Percentiles rank a stretch among this genome's conserved stretches.
phyloP scores from a whole-genome alignment of 352 stramenopile genomes.

The Globisporangium abappressorium region DNA sequence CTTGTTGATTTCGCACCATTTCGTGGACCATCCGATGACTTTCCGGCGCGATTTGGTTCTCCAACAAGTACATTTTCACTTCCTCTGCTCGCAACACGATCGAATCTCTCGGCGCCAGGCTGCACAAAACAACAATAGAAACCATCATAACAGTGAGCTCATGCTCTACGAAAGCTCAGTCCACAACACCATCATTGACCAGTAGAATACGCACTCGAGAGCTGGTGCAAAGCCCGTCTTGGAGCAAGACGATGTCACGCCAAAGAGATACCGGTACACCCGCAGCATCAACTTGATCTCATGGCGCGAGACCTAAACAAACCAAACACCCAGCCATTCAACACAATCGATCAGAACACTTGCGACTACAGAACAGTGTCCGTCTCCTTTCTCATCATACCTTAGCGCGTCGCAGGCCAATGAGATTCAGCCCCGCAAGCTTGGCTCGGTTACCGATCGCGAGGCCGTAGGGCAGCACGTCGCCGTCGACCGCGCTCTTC shows the following conservation, averaged over 20 bases:
- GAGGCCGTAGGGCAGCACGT: slow-evolving; percentile 78
- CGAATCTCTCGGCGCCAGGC: slow-evolving; percentile 52
- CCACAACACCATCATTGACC: neutral
- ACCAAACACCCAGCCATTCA: neutral
- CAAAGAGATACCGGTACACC: slow-evolving; percentile 78
- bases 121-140: slow-evolving; percentile 19
- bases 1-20: slow-evolving; percentile 30
- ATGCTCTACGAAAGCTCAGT: neutral
- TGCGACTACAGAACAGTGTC: too few relatives aligned
- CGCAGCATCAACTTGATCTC: slow-evolving; percentile 80
- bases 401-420: slow-evolving; percentile 63
- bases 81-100: slow-evolving; percentile 53
- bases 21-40: slow-evolving; percentile 51
- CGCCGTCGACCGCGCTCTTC: slow-evolving; percentile 76
- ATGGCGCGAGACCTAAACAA: slow-evolving; percentile 36
- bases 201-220: slow-evolving; percentile 44
- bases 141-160: neutral
- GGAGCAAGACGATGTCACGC: slow-evolving; percentile 33
- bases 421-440: slow-evolving; percentile 70
- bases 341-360: neutral
- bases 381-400: slow-evolving; percentile 9
- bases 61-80: slow-evolving; percentile 43
- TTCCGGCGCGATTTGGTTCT: slow-evolving; percentile 32
- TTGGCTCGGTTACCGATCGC: slow-evolving; percentile 76
- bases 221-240: slow-evolving; percentile 73